These are phyloP conservation scores for Pythium dissotocum DNA, from an alignment of 352 stramenopile genomes.

Conservation along the genomic window DNA sequence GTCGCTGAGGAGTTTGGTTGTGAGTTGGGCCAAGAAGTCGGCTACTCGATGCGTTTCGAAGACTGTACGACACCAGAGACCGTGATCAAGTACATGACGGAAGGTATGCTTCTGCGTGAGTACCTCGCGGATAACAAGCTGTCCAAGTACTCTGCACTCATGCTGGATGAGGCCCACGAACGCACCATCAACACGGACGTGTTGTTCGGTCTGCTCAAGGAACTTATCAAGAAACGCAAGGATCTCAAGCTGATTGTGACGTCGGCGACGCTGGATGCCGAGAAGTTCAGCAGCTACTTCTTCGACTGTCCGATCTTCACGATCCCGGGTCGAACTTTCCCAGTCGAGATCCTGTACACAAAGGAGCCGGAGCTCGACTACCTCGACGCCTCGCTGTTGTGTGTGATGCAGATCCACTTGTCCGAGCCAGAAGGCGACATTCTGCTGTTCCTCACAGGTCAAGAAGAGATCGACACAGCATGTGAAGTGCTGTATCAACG, in stretches of 20 bases:
- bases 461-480: constrained; percentile 99
- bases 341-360: constrained; percentile 98
- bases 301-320: constrained; percentile 98
- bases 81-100: constrained; percentile 99
- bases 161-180: constrained; percentile 99
- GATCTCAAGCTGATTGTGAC: constrained; percentile 92
- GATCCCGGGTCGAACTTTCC: constrained; percentile 97
- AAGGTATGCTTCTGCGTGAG: constrained; percentile 99
- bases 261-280: constrained; percentile 95
- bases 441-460: constrained; percentile 98
- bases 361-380: constrained; percentile 99
- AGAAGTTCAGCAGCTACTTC: constrained; percentile 98
- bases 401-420: constrained; percentile 99
- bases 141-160: constrained; percentile 93
- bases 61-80: constrained; percentile 90
- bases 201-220: constrained; percentile 95
- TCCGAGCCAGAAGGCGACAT: constrained; percentile 98
- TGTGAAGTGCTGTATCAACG: constrained; percentile 97
- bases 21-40: constrained; percentile 92
- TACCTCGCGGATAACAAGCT: constrained; percentile 97
- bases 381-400: constrained; percentile 96
- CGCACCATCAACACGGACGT: constrained; percentile 98
- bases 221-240: constrained; percentile 79
- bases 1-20: constrained; percentile 97
- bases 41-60: constrained; percentile 91